Evolutionary conservation across 2,329 filamentous ascomycete species (phyloP).

Genomic region (Metarhizium rileyi): DNA sequence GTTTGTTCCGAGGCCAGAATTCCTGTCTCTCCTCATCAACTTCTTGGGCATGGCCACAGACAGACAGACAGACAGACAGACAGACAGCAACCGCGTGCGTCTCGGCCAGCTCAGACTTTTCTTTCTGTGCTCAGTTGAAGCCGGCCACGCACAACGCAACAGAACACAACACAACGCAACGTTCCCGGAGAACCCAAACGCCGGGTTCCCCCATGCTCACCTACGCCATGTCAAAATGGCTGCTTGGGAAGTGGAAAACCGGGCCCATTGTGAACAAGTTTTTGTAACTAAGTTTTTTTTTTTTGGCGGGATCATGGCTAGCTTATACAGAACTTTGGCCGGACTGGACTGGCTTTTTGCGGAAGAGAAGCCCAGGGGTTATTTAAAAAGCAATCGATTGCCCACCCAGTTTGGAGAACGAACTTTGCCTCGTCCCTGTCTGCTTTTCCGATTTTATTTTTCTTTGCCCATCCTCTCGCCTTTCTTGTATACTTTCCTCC

Average conservation of each 20-base stretch:
- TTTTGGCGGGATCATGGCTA: not conserved
- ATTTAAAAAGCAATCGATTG: not conserved
- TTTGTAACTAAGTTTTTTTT: too few species aligned
- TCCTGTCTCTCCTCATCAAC: not conserved
- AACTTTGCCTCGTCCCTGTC: too few species aligned
- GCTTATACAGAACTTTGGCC: too few species aligned
- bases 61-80: not conserved
- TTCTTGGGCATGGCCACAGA: not conserved
- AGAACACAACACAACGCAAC: not conserved
- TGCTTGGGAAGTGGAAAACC: not conserved
- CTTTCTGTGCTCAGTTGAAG: not conserved
- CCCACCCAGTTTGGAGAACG: not conserved
- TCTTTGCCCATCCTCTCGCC: too few species aligned
- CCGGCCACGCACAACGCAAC: not conserved
- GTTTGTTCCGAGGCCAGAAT: not conserved
- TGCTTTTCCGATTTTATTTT: too few species aligned
- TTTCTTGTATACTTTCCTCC: not conserved
- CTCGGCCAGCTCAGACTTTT: not conserved
- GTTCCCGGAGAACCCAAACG: not conserved
- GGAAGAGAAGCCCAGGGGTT: too few species aligned
- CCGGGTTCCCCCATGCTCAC: too few species aligned
- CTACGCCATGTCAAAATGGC: not conserved
- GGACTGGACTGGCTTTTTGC: too few species aligned
- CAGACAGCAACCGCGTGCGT: not conserved
- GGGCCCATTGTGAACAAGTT: conserved; percentile 1